These are phyloP conservation scores for Plasmodium blacklocki DNA, from an alignment of 169 alveolate genomes.

Conservation along the genomic window DNA sequence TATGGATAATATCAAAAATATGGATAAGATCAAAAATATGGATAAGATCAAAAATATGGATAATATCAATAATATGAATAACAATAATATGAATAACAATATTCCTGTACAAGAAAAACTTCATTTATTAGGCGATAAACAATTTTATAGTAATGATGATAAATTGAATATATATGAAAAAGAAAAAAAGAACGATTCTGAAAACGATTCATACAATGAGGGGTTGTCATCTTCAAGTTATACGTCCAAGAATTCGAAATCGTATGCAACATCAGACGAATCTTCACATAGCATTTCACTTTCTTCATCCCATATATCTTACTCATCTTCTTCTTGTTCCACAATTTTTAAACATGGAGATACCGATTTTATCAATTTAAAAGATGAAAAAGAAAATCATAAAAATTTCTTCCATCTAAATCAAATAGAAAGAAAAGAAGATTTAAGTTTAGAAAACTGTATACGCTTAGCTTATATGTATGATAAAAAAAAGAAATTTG, in stretches of 20 bases:
- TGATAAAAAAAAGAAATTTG: conserved; percentile 26
- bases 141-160: background rate
- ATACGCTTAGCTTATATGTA: conserved; percentile 42
- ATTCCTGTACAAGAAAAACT: background rate
- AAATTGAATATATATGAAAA: background rate
- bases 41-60: too few relatives aligned
- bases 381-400: conserved; percentile 33
- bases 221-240: too few relatives aligned
- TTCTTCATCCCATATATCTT: background rate
- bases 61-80: too few relatives aligned
- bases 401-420: conserved; percentile 11
- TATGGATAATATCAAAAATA: too few relatives aligned
- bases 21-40: too few relatives aligned
- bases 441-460: conserved; percentile 30
- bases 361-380: conserved; percentile 30
- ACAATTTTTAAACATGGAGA: conserved; percentile 43
- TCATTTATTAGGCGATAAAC: too few relatives aligned
- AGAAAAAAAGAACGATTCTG: background rate
- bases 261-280: too few relatives aligned
- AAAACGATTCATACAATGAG: too few relatives aligned
- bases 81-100: background rate
- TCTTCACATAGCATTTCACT: too few relatives aligned
- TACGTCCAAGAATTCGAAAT: too few relatives aligned
- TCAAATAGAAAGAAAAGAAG: conserved; percentile 40
- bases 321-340: conserved; percentile 12